Evolutionary conservation across 257 asterid genomes (phyloP).

Genomic region (Jacaranda mimosifolia): DNA sequence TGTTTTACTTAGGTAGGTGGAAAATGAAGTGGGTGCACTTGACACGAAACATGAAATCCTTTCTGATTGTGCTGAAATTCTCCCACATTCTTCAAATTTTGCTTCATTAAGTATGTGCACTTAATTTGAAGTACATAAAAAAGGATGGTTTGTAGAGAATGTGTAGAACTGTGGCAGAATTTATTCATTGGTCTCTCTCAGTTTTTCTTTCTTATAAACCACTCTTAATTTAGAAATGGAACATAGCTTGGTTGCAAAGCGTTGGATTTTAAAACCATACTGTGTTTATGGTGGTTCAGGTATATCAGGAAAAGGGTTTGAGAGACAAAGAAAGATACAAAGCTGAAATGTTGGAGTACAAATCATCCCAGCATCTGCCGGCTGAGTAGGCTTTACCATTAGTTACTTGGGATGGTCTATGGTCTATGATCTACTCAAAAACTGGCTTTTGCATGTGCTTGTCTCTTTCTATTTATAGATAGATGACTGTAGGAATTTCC

Average conservation of each 20-base stretch:
- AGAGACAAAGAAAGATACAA: constrained; percentile 87
- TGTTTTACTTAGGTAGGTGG: background rate
- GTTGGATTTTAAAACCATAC: background rate
- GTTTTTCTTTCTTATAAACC: background rate
- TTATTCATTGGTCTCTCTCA: background rate
- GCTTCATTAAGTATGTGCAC: background rate
- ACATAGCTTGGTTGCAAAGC: background rate
- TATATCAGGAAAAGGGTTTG: constrained; percentile 86
- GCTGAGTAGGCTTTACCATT: constrained; percentile 26
- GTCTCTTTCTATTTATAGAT: constrained; percentile 33
- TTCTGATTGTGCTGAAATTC: background rate
- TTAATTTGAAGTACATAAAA: background rate
- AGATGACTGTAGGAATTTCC: constrained; percentile 13
- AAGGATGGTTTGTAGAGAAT: too few species aligned
- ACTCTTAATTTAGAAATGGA: background rate
- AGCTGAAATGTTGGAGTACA: constrained; percentile 82
- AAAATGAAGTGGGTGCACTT: background rate
- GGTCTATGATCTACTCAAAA: background rate
- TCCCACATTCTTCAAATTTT: background rate
- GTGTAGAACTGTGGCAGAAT: background rate
- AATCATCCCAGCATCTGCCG: constrained; percentile 57
- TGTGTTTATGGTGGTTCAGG: constrained; percentile 54
- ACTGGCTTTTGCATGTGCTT: background rate
- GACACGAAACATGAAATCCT: too few species aligned
- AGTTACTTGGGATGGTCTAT: constrained; percentile 18